Evolutionary conservation across 805 yeast genomes (phyloP), one percentile per base, ranked within the genome.

Genomic region (Candida manassasensis): DNA sequence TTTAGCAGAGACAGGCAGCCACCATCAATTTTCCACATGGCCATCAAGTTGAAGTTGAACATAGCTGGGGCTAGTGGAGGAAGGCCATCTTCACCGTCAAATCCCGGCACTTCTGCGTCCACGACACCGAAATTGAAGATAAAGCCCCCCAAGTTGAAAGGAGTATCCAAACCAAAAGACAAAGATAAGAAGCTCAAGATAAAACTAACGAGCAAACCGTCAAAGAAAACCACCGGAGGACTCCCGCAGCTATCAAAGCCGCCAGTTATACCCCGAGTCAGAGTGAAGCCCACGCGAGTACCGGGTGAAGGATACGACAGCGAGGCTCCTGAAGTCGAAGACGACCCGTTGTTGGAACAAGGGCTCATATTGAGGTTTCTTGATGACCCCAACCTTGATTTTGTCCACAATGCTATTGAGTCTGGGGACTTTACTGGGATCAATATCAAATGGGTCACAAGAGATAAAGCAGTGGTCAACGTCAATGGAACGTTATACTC

Each of bases 221-320:
- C 33, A 5, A 30, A 21, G 26, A 19, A 30, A 26, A 19, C 27
- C 9, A 11, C 33, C 6, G 14, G n/a, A 21, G 29, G 27, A 22
- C 6, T n/a, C 27, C 10, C 19, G 29, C 9, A 10, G 14, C 15
- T 13, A 16, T 9, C 35, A 24, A n/a, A 41, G 18, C 47, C 41
- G 16, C 39, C 40, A 26, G 28, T 29, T 8, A 58, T 68, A 3
- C 77, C 79, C 3, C 62, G 70, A 21, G 71, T 75, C 18, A 56
- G 77, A 42, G 67, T 76, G 25, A 76, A 74, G 42, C 80, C 80
- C 1, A 69, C 76, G 0, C 67, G 95, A 47, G 70, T 81, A 3
- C 93, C 95, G 0, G 96, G 96, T 4, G 96, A 90, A 48, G 97
- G 97, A 1, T 90, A 90, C 57, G 98, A 90, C 53, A 83, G 95